Conservation (phyloP, 768 basidiomycete genomes). For the Sporobolomyces phaffii region DNA sequence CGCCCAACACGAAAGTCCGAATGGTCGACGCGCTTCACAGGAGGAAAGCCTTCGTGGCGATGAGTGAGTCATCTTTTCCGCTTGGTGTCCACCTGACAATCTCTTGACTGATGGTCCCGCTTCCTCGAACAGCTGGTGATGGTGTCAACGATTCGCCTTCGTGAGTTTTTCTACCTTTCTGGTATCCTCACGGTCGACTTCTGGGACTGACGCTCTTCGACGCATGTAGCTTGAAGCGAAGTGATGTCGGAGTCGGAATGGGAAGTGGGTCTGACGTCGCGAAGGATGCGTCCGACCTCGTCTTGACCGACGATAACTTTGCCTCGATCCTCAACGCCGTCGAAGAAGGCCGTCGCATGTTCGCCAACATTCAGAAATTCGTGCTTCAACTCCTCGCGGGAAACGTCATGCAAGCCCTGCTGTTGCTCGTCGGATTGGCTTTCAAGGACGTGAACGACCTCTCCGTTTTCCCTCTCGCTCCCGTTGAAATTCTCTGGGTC, state of each 20-base stretch:
- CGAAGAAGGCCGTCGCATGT: slow-evolving; percentile 58
- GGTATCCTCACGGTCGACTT: no score
- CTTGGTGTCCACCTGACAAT: neutral
- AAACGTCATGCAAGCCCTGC: slow-evolving; percentile 57
- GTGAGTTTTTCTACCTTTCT: slow-evolving; percentile 45
- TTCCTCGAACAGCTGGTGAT: no score
- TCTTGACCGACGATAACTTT: slow-evolving; percentile 63
- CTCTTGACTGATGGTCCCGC: no score
- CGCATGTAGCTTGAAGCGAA: neutral
- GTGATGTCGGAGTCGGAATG: slow-evolving; percentile 51
- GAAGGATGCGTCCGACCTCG: slow-evolving; percentile 60
- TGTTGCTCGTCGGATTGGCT: slow-evolving; percentile 56
- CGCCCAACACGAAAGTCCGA: slow-evolving; percentile 55
- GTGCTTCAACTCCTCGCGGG: slow-evolving; percentile 55
- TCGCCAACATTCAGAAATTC: slow-evolving; percentile 58
- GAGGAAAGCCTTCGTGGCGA: slow-evolving; percentile 55
- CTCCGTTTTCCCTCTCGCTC: slow-evolving; percentile 55
- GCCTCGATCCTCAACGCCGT: slow-evolving; percentile 61
- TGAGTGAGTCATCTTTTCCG: slow-evolving; percentile 41
- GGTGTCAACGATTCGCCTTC: slow-evolving; percentile 61
- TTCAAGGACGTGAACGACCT: slow-evolving; percentile 53
- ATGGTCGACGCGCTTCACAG: slow-evolving; percentile 61
- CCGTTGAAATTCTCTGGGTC: slow-evolving; percentile 51
- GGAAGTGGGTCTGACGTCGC: slow-evolving; percentile 58
- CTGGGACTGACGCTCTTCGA: neutral